Base-by-base conservation (phyloP, 768 basidiomycete species). In the Tylopilus sp. region DNA sequence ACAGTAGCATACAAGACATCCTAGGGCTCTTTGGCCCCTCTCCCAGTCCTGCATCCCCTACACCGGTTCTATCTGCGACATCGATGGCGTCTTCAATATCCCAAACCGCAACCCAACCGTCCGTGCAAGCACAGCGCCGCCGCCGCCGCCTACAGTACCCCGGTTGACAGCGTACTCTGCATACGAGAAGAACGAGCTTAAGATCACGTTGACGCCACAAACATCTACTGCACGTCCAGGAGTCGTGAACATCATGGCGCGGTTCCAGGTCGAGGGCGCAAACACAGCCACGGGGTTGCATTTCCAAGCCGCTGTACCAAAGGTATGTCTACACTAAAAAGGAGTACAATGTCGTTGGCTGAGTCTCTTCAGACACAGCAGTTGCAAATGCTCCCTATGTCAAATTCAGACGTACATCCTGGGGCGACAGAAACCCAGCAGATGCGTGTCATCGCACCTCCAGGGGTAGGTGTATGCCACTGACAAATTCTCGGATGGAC, bases 221-320 rank as follows among this genome's bases (percentile, higher is more conserved):
- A 85, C 86, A 15, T 87, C 87, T 22, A 66, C 86, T 9, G 71
- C 81, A 42, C 85, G 87, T 55, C 91, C 92, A n/a, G 94, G 92
- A 35, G 75, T 95, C 39, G 86, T 95, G 21, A 89, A 95, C 71
- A 88, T 98, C 55, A 71, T 94, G 51, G 95, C 92, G 18, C 79
- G 86, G 47, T 98, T 99, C 75, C 85, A 88, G 51, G 80, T 84
- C 3, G 73, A 79, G 2, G 85, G 82, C 15, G 65, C 65, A 3
- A 76, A 71, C 18, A 47, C 77, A 6, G 83, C 77, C 2, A 74
- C 75, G 6, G 83, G 81, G 1, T 72, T 99, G 42, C 93, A 86
- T 63, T 98, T 99, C 75, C 97, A 98, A 67, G 97, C 94, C 36
- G 97, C 95, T 8, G 95, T 99, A 8, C 95, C 95, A 4, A 95